Evolutionary conservation across 345 rosid genomes (phyloP), one percentile per base, ranked within the genome.

Genomic region (Euclidium syriacum): DNA sequence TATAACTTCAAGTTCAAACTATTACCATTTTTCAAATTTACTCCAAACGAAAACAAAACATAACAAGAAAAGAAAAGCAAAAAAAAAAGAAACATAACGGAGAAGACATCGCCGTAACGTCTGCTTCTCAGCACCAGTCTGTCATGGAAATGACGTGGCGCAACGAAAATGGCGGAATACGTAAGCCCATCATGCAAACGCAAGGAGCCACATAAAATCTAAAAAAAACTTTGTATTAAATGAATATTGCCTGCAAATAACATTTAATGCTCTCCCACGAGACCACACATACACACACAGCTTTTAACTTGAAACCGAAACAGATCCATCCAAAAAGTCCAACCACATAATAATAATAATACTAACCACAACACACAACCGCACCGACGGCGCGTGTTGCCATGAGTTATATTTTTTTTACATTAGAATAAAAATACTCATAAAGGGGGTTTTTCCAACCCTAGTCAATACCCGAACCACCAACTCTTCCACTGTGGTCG

Each of bases 401-500:
- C 62, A 59, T 23, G 57, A 35, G 48, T 38, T 32, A 42, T n/a
- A 43, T 30, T 10, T n/a, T n/a, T n/a, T n/a, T n/a, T n/a, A n/a
- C n/a, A n/a, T n/a, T n/a, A n/a, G n/a, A n/a, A n/a, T n/a, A 6
- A 24, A 17, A 33, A 23, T 33, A 23, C 15, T 12, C 29, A 52
- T 27, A 48, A 38, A 27, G 7, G 62, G 83, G 96, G 95, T 41
- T 77, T n/a, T 71, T 64, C 69, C 67, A 68, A 83, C 77, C 85
- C 65, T 78, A 95, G 99, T 95, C 99, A 90, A 95, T 95, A 83
- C 99, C 99, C 99, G 99, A 95, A 95, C 97, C 99, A 90, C 89
- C 90, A 87, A 39, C 74, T 85, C 86, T 85, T 80, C 76, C 50
- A 71, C 61, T 68, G 71, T 23, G 10, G 18, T 34, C 46, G 12